Percentiles rank a stretch among this genome's conserved stretches.
Conservation (phyloP, 495 filamentous ascomycete genomes). For the Penicillium manginii region DNA sequence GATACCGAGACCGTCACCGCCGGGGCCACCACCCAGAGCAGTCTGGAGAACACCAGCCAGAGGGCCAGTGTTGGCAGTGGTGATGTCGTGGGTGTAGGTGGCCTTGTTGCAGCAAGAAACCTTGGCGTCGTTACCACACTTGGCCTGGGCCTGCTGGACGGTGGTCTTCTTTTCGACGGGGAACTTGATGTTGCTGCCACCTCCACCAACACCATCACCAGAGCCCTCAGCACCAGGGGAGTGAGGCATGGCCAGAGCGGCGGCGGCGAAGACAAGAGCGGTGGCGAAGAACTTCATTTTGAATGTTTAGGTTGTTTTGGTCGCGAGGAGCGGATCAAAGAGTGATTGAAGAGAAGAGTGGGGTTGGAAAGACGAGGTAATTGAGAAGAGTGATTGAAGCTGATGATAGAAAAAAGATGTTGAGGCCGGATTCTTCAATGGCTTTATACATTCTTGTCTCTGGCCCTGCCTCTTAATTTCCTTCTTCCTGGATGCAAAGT, state of each 20-base stretch:
- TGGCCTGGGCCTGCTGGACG: constrained; percentile 42
- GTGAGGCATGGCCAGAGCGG: constrained; percentile 32
- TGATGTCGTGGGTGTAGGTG: constrained; percentile 35
- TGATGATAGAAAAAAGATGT: constrained; percentile 18
- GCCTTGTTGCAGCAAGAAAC: constrained; percentile 48
- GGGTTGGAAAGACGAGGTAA: constrained; percentile 3
- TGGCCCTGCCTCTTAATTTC: neutral
- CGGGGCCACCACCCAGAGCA: constrained; percentile 29
- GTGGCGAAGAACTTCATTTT: constrained; percentile 44
- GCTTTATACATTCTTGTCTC: constrained; percentile 24
- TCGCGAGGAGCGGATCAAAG: constrained; percentile 8
- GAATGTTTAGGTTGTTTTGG: constrained; percentile 15
- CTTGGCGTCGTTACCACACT: constrained; percentile 45
- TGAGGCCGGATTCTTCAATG: neutral
- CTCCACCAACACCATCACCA: neutral
- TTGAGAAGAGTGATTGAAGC: constrained; percentile 11
- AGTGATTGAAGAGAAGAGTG: constrained; percentile 14
- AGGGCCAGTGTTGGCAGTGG: constrained; percentile 22
- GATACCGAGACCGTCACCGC: constrained; percentile 31
- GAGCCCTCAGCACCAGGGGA: constrained; percentile 12
- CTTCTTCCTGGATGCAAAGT: neutral
- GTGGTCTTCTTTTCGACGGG: constrained; percentile 34
- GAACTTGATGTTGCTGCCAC: constrained; percentile 18
- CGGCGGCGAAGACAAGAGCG: constrained; percentile 35
- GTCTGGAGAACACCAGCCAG: constrained; percentile 27